Evolutionary conservation across 306 rosid genomes (phyloP).

Genomic region (Casuarina cunninghamiana): DNA sequence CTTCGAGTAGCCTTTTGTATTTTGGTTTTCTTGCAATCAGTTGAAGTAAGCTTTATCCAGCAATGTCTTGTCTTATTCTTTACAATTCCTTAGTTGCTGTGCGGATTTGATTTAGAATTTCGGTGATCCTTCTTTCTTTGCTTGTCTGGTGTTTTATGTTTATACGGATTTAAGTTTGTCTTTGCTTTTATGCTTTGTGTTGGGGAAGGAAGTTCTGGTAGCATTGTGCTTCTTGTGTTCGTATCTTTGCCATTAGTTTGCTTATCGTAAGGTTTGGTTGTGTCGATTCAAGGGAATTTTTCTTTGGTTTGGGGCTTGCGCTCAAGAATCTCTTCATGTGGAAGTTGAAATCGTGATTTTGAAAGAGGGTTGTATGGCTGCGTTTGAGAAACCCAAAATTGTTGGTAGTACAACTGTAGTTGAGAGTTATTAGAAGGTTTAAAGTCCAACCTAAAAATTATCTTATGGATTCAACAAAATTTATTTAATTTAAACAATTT

Average conservation of each 20-base stretch:
- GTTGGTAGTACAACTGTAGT: conserved; percentile 32
- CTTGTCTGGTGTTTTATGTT: conserved; percentile 10
- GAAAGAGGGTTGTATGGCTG: conserved; percentile 28
- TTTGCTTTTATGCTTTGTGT: background rate
- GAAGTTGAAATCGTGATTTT: conserved; percentile 29
- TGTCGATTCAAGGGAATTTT: conserved; percentile 30
- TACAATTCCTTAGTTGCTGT: conserved; percentile 28
- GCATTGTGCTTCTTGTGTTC: conserved; percentile 1
- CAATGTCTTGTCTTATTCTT: background rate
- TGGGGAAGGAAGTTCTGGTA: background rate
- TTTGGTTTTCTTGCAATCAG: too few species aligned
- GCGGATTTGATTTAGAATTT: conserved; percentile 31
- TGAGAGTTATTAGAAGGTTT: too few species aligned
- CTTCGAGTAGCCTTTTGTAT: too few species aligned
- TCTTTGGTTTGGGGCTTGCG: conserved; percentile 22
- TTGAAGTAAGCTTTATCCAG: too few species aligned
- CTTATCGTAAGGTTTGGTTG: too few species aligned
- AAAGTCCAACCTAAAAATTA: too few species aligned
- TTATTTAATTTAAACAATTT: too few species aligned
- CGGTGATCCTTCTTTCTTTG: conserved; percentile 10
- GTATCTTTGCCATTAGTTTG: background rate
- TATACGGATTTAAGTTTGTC: background rate
- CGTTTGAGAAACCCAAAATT: conserved; percentile 17
- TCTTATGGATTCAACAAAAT: too few species aligned
- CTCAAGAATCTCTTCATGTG: conserved; percentile 19